Percentiles rank a stretch among this genome's conserved stretches.
These are phyloP conservation scores for Citrus sp. DNA, from an alignment of 345 rosid species.

Conservation along the genomic window DNA sequence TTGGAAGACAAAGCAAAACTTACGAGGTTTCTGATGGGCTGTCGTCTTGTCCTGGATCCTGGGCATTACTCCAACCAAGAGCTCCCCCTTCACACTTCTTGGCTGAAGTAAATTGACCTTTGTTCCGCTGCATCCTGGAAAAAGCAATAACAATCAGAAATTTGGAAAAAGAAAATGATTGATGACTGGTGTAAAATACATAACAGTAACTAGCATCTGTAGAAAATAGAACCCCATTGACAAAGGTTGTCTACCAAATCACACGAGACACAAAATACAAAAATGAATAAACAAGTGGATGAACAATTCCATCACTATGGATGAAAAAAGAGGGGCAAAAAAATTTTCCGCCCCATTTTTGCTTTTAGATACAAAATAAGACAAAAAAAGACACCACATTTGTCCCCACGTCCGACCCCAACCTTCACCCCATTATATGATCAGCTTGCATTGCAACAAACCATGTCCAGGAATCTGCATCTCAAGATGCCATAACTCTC, in stretches of 20 bases:
- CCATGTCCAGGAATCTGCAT: background rate
- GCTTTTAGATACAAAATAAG: too few species aligned
- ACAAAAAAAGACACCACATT: background rate
- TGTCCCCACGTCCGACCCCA: background rate
- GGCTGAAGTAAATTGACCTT: slow-evolving; percentile 94
- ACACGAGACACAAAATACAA: too few species aligned
- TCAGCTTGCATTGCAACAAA: background rate
- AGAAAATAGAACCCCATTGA: slow-evolving; percentile 3
- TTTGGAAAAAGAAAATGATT: background rate
- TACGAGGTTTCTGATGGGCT: slow-evolving; percentile 60
- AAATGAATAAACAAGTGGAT: background rate
- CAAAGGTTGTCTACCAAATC: background rate
- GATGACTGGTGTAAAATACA: background rate
- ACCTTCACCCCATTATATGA: background rate
- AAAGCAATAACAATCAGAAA: slow-evolving; percentile 4
- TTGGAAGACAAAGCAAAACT: slow-evolving; percentile 29
- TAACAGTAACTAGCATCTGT: background rate
- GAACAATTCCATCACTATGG: background rate
- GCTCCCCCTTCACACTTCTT: slow-evolving; percentile 75
- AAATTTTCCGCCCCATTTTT: too few species aligned
- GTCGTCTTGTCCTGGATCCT: slow-evolving; percentile 76
- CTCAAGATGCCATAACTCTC: background rate
- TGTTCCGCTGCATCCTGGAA: slow-evolving; percentile 91
- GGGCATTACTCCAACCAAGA: slow-evolving; percentile 48
- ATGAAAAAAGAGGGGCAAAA: too few species aligned